These are phyloP conservation scores for Rhodotorula paludigena DNA, from an alignment of 768 basidiomycete species.

Conservation along the genomic window DNA sequence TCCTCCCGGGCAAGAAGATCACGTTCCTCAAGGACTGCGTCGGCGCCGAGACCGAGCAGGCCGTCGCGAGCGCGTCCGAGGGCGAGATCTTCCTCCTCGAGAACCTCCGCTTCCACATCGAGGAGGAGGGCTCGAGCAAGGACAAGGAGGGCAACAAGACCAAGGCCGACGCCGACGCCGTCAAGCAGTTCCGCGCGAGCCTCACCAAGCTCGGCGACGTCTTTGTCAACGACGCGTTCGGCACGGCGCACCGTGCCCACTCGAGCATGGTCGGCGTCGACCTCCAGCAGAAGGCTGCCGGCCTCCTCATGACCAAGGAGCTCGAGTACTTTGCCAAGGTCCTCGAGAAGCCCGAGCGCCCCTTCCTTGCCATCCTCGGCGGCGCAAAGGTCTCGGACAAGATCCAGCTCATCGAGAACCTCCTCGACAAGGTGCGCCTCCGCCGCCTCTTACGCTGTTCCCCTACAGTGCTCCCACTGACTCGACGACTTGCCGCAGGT, in stretches of 20 bases:
- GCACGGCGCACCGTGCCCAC: constrained; percentile 96
- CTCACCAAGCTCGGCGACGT: constrained; percentile 89
- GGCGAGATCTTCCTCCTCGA: constrained; percentile 79
- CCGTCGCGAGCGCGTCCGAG: constrained; percentile 60
- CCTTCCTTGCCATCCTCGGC: constrained; percentile 96
- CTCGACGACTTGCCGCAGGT: constrained; percentile 55
- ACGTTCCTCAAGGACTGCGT: constrained; percentile 80
- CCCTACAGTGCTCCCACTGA: constrained; percentile 12
- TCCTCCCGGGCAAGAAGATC: constrained; percentile 60
- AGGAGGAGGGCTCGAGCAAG: constrained; percentile 91
- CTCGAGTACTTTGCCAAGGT: constrained; percentile 98
- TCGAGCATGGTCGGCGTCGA: constrained; percentile 98
- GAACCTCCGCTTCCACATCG: constrained; percentile 96
- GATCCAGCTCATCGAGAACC: constrained; percentile 96
- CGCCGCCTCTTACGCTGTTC: not conserved
- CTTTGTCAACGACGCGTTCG: constrained; percentile 98
- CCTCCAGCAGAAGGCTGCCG: constrained; percentile 83
- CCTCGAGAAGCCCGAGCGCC: constrained; percentile 84
- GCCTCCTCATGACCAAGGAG: constrained; percentile 97
- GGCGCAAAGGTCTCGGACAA: constrained; percentile 99
- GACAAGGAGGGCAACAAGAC: constrained; percentile 90
- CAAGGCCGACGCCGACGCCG: constrained; percentile 78
- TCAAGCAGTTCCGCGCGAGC: constrained; percentile 75
- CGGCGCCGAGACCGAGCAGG: constrained; percentile 74
- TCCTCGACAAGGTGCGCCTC: constrained; percentile 83